Evolutionary conservation across 2,329 filamentous ascomycete species (phyloP).

Genomic region (Hansfordia pulvinata): DNA sequence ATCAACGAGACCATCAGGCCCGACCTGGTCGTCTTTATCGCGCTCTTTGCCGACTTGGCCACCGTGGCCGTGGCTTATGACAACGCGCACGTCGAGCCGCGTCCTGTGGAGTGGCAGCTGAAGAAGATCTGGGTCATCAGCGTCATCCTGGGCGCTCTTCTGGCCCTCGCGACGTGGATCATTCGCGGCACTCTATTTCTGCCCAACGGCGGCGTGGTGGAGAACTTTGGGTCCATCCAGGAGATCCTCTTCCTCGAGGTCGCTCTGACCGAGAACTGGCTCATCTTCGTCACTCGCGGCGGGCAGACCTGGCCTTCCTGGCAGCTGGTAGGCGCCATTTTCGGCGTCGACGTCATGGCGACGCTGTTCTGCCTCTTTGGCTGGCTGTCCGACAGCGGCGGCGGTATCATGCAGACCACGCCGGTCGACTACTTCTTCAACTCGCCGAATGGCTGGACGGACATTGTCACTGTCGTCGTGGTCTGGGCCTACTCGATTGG

Average conservation of each 20-base stretch:
- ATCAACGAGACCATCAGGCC: constrained; percentile 63
- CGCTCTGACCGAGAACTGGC: constrained; percentile 63
- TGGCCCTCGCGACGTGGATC: constrained; percentile 60
- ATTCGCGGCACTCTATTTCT: constrained; percentile 59
- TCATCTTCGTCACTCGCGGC: constrained; percentile 66
- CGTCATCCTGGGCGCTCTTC: constrained; percentile 51
- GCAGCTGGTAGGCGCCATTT: constrained; percentile 59
- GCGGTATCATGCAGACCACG: constrained; percentile 16
- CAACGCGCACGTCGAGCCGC: constrained; percentile 62
- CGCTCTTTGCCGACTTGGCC: constrained; percentile 66
- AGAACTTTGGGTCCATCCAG: constrained; percentile 63
- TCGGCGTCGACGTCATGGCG: constrained; percentile 56
- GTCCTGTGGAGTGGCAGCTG: constrained; percentile 68
- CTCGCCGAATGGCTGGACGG: constrained; percentile 24
- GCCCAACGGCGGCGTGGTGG: constrained; percentile 55
- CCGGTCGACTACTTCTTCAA: constrained; percentile 19
- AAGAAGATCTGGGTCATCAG: constrained; percentile 74
- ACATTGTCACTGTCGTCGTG: constrained; percentile 47
- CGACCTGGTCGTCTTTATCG: constrained; percentile 67
- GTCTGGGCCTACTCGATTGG: constrained; percentile 55
- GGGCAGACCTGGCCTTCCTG: constrained; percentile 61
- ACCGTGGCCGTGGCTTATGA: constrained; percentile 71
- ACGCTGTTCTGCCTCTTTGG: constrained; percentile 66
- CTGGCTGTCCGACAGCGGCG: constrained; percentile 47
- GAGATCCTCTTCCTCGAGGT: constrained; percentile 65